These are phyloP conservation scores for Agroathelia rolfsii DNA, from an alignment of 1,284 basidiomycete species.

Conservation along the genomic window DNA sequence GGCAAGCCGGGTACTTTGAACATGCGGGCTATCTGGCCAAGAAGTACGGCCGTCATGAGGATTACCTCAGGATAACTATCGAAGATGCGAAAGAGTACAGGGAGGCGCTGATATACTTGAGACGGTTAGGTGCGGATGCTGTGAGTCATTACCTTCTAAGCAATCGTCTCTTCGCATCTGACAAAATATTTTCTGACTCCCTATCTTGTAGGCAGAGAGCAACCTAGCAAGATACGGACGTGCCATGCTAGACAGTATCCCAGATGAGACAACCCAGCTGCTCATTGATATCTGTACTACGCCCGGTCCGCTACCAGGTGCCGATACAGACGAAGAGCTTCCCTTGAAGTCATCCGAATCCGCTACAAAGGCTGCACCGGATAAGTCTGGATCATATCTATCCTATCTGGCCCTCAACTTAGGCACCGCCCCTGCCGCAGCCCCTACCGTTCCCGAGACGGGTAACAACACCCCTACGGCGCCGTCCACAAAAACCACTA, in stretches of 20 bases:
- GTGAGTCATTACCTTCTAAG: slow-evolving; percentile 35
- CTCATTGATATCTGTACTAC: slow-evolving; percentile 89
- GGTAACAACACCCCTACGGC: slow-evolving; percentile 31
- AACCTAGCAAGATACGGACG: slow-evolving; percentile 81
- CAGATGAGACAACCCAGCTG: slow-evolving; percentile 82
- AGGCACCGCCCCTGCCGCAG: slow-evolving; percentile 25
- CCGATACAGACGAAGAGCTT: slow-evolving; percentile 28
- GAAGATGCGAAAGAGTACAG: slow-evolving; percentile 63
- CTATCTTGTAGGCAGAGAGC: slow-evolving; percentile 54
- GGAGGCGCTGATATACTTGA: slow-evolving; percentile 61
- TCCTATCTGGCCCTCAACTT: slow-evolving; percentile 72
- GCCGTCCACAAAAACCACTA: slow-evolving; percentile 39
- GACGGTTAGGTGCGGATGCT: slow-evolving; percentile 66
- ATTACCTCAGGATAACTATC: slow-evolving; percentile 90
- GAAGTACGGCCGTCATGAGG: slow-evolving; percentile 86
- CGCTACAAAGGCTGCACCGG: slow-evolving; percentile 18
- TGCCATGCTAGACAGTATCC: slow-evolving; percentile 72
- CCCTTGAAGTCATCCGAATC: slow-evolving; percentile 14
- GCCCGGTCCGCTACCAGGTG: slow-evolving; percentile 34
- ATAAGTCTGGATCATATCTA: slow-evolving; percentile 48
- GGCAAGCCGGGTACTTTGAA: slow-evolving; percentile 92
- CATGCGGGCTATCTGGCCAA: slow-evolving; percentile 92
- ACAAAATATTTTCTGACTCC: slow-evolving; percentile 3
- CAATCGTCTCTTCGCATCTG: slow-evolving; percentile 2
- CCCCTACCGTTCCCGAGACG: slow-evolving; percentile 29